Evolutionary conservation across 2,329 filamentous ascomycete genomes (phyloP).

Genomic region (Cladosporium oxysporum): DNA sequence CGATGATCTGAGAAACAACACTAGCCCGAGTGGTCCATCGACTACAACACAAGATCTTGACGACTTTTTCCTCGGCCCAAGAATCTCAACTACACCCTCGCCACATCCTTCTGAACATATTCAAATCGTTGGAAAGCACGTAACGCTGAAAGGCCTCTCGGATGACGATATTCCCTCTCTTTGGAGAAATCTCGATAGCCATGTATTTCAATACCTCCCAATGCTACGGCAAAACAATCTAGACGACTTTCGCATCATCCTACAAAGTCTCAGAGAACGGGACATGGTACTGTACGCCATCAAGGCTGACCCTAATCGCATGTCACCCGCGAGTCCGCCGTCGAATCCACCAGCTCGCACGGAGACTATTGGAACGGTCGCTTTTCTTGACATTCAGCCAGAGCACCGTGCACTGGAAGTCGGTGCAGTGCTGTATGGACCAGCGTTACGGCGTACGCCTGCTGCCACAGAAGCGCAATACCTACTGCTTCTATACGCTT

Average conservation of each 20-base stretch:
- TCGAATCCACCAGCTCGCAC: conserved; percentile 30
- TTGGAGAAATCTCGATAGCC: conserved; percentile 22
- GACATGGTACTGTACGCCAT: conserved; percentile 48
- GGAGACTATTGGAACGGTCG: conserved; percentile 44
- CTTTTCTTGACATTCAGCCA: conserved; percentile 51
- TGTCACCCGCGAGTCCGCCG: neutral
- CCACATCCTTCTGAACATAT: conserved; percentile 18
- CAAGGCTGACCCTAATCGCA: conserved; percentile 35
- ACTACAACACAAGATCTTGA: neutral
- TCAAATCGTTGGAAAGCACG: conserved; percentile 20
- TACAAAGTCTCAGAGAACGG: conserved; percentile 21
- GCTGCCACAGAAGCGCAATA: conserved; percentile 61
- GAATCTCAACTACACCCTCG: neutral
- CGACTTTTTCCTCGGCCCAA: conserved; percentile 6
- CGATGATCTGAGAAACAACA: neutral
- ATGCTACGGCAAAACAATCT: conserved; percentile 35
- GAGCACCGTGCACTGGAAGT: conserved; percentile 57
- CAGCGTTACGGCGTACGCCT: conserved; percentile 54
- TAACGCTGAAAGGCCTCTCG: conserved; percentile 24
- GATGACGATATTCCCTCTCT: conserved; percentile 22
- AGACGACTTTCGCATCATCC: conserved; percentile 24
- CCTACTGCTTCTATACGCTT: conserved; percentile 55
- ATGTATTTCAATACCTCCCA: conserved; percentile 47
- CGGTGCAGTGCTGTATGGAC: conserved; percentile 57
- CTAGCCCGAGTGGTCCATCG: neutral